Conservation (phyloP, 2,329 filamentous ascomycete species). For the Sporothrix sp. region DNA sequence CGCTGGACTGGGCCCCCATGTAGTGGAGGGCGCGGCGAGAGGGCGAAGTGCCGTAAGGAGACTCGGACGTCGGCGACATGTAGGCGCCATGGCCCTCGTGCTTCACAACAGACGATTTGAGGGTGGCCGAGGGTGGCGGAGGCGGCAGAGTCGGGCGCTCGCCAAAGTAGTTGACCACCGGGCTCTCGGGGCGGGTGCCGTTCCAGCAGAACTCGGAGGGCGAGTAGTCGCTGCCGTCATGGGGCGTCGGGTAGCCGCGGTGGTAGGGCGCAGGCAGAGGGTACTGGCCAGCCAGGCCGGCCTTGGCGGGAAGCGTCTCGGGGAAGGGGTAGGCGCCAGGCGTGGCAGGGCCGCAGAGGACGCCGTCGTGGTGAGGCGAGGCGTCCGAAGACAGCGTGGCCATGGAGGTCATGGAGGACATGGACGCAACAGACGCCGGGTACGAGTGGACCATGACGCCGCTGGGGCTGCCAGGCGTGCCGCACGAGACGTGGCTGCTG, state of each 20-base stretch:
- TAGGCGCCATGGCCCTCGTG: not conserved
- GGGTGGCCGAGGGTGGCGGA: constrained; percentile 15
- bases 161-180: constrained; percentile 22
- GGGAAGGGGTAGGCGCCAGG: constrained; percentile 13
- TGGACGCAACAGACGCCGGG: constrained; percentile 60
- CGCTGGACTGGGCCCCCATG: constrained; percentile 9
- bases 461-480: constrained; percentile 48
- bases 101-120: constrained; percentile 15
- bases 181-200: constrained; percentile 14
- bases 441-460: constrained; percentile 77
- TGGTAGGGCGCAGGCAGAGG: constrained; percentile 7
- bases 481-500: constrained; percentile 11
- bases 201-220: constrained; percentile 17
- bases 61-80: constrained; percentile 4
- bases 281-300: constrained; percentile 3
- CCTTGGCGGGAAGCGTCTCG: constrained; percentile 7
- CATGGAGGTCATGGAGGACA: constrained; percentile 32
- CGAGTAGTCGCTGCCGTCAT: constrained; percentile 12
- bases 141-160: constrained; percentile 15
- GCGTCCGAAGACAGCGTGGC: constrained; percentile 3
- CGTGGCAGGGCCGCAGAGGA: constrained; percentile 11
- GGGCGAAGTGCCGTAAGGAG: not conserved
- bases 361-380: constrained; percentile 2
- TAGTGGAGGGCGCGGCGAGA: constrained; percentile 8
- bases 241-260: constrained; percentile 27